Evolutionary conservation across 2,329 filamentous ascomycete species (phyloP).

Genomic region (Phoma sp.): DNA sequence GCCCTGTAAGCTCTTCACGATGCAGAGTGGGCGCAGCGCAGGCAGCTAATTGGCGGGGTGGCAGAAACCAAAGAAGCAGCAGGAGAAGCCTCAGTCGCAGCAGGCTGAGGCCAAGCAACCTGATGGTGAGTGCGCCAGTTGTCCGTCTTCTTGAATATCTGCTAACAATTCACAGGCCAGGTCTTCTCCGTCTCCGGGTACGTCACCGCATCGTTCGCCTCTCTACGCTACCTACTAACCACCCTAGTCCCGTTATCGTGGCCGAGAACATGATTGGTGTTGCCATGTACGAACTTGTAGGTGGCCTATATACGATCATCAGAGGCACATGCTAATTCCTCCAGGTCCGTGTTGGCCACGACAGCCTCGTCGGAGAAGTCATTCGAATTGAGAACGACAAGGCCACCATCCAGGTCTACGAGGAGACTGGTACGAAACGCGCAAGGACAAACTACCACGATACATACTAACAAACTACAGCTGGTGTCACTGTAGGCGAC

Average conservation of each 20-base stretch:
- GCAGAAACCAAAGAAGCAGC: slow-evolving; percentile 44
- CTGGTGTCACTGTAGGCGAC: slow-evolving; percentile 94
- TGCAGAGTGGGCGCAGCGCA: slow-evolving; percentile 7
- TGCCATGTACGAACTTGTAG: slow-evolving; percentile 98
- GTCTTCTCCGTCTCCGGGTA: slow-evolving; percentile 75
- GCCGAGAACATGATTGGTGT: slow-evolving; percentile 98
- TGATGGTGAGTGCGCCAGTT: slow-evolving; percentile 10
- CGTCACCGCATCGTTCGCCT: slow-evolving; percentile 32
- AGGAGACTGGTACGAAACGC: slow-evolving; percentile 81
- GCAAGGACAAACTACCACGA: neutral
- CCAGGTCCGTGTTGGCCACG: slow-evolving; percentile 89
- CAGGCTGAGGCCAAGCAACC: slow-evolving; percentile 54
- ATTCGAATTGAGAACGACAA: slow-evolving; percentile 97
- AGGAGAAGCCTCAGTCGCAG: slow-evolving; percentile 45
- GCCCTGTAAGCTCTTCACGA: slow-evolving; percentile 42
- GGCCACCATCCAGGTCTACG: slow-evolving; percentile 98
- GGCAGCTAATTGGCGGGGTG: slow-evolving; percentile 36
- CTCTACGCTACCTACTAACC: slow-evolving; percentile 34
- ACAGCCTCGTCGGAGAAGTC: slow-evolving; percentile 92
- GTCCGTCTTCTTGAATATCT: neutral
- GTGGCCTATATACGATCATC: slow-evolving; percentile 37
- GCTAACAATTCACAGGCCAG: slow-evolving; percentile 53
- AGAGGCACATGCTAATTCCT: slow-evolving; percentile 16
- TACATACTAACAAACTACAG: slow-evolving; percentile 56
- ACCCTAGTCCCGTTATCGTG: slow-evolving; percentile 80